phyloP scores from a whole-genome alignment of 345 rosid species.

The Tarenaya hassleriana region DNA sequence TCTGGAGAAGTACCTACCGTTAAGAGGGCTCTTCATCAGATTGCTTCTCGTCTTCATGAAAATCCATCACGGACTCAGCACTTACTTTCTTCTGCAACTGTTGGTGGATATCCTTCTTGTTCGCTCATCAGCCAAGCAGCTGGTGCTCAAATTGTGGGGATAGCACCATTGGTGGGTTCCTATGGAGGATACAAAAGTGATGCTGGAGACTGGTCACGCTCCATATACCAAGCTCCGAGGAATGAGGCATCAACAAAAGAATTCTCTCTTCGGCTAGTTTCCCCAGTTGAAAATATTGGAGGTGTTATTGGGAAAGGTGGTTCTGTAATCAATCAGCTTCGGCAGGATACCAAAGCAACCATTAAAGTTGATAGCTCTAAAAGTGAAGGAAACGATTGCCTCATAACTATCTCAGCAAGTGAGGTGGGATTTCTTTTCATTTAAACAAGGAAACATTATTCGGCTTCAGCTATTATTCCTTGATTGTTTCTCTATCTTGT shows the following conservation, averaged over 20 bases:
- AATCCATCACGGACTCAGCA: constrained; percentile 91
- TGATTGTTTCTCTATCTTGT: constrained; percentile 14
- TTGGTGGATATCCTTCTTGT: constrained; percentile 48
- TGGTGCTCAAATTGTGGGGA: constrained; percentile 66
- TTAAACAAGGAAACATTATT: not conserved
- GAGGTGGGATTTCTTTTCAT: constrained; percentile 47
- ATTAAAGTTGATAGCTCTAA: constrained; percentile 87
- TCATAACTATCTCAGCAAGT: constrained; percentile 73
- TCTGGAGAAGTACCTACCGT: constrained; percentile 76
- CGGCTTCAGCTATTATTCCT: constrained; percentile 2
- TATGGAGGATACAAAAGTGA: constrained; percentile 84
- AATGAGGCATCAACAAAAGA: constrained; percentile 69
- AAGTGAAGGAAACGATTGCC: constrained; percentile 85
- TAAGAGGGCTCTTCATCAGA: constrained; percentile 72
- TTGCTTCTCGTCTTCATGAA: constrained; percentile 78
- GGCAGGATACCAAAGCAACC: constrained; percentile 80
- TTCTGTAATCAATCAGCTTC: constrained; percentile 75
- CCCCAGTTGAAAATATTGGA: constrained; percentile 76
- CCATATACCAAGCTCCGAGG: constrained; percentile 73
- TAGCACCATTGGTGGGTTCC: constrained; percentile 66
- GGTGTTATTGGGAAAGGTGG: constrained; percentile 98
- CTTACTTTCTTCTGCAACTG: constrained; percentile 57
- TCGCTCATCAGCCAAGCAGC: constrained; percentile 53
- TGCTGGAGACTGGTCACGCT: constrained; percentile 71
- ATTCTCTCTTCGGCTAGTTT: constrained; percentile 71